These are phyloP conservation scores for Vigna angularis DNA, from an alignment of 306 rosid species.

Conservation along the genomic window DNA sequence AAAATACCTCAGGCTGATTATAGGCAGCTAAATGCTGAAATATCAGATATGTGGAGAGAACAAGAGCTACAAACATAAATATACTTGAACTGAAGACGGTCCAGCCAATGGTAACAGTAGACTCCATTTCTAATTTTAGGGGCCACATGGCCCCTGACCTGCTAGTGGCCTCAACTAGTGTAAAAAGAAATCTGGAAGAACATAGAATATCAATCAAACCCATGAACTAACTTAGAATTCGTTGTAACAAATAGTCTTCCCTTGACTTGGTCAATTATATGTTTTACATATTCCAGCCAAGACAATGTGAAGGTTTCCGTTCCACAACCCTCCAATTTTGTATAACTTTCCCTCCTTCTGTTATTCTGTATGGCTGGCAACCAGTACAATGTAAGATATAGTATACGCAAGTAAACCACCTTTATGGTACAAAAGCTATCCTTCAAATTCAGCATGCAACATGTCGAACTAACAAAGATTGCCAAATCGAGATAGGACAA, in stretches of 20 bases:
- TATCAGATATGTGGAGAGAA: constrained; percentile 89
- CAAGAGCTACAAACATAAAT: constrained; percentile 79
- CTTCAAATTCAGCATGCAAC: constrained; percentile 37
- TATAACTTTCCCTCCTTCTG: constrained; percentile 33
- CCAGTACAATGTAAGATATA: constrained; percentile 27
- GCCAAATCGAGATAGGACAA: constrained; percentile 31
- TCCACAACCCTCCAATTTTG: constrained; percentile 26
- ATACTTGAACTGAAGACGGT: constrained; percentile 81
- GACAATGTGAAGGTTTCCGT: constrained; percentile 31
- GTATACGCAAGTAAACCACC: constrained; percentile 20
- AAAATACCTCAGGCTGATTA: constrained; percentile 93
- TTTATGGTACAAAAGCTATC: constrained; percentile 24
- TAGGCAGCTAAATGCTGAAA: constrained; percentile 92
- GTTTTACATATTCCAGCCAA: neutral
- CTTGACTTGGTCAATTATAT: constrained; percentile 21
- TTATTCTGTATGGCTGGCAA: constrained; percentile 36
- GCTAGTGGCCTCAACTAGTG: constrained; percentile 69
- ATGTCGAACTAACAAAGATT: constrained; percentile 37
- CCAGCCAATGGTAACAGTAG: constrained; percentile 71
- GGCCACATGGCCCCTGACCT: constrained; percentile 70
- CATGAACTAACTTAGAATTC: constrained; percentile 52
- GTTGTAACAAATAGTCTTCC: constrained; percentile 31
- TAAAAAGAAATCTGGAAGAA: constrained; percentile 58
- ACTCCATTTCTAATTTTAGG: constrained; percentile 55
- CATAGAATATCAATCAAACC: constrained; percentile 67